A percentile compares a stretch with the other conserved stretches of the same genome.
phyloP scores from a whole-genome alignment of 805 yeast species.

The Barnettozyma botsteinii region DNA sequence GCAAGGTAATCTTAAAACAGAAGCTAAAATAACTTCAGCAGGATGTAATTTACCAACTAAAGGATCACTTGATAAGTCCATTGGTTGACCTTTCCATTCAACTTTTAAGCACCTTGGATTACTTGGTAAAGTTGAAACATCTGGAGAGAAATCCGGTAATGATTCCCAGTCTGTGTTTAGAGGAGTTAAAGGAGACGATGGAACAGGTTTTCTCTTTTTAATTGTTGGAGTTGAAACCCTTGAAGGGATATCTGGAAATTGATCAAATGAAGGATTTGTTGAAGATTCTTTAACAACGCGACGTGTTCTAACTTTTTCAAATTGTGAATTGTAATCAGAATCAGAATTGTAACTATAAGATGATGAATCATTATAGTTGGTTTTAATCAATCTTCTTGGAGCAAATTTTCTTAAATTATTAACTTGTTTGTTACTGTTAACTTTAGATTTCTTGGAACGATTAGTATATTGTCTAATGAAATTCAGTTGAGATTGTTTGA shows the following conservation, averaged over 20 bases:
- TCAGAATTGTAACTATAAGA: conserved; percentile 28
- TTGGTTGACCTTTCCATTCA: conserved; percentile 98
- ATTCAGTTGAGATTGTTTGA: conserved; percentile 42
- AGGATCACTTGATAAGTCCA: conserved; percentile 82
- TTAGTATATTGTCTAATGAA: conserved; percentile 46
- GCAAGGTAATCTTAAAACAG: conserved; percentile 83
- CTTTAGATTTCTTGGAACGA: conserved; percentile 23
- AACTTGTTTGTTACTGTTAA: conserved; percentile 21
- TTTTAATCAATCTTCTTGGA: conserved; percentile 21
- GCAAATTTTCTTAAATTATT: conserved; percentile 18
- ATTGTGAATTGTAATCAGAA: conserved; percentile 28
- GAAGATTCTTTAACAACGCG: conserved; percentile 41
- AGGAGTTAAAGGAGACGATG: conserved; percentile 38
- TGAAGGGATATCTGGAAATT: conserved; percentile 24
- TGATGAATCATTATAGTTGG: conserved; percentile 7
- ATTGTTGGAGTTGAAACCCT: conserved; percentile 28
- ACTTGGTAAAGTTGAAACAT: conserved; percentile 57
- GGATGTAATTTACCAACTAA: conserved; percentile 73
- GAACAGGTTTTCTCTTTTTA: conserved; percentile 37
- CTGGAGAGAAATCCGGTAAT: conserved; percentile 81
- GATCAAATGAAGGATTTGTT: conserved; percentile 20
- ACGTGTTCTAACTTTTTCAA: conserved; percentile 55
- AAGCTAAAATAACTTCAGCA: conserved; percentile 82
- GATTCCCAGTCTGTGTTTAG: conserved; percentile 59
- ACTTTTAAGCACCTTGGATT: conserved; percentile 71